These are phyloP conservation scores for Salvia splendens DNA, from an alignment of 257 asterid species.

Conservation along the genomic window DNA sequence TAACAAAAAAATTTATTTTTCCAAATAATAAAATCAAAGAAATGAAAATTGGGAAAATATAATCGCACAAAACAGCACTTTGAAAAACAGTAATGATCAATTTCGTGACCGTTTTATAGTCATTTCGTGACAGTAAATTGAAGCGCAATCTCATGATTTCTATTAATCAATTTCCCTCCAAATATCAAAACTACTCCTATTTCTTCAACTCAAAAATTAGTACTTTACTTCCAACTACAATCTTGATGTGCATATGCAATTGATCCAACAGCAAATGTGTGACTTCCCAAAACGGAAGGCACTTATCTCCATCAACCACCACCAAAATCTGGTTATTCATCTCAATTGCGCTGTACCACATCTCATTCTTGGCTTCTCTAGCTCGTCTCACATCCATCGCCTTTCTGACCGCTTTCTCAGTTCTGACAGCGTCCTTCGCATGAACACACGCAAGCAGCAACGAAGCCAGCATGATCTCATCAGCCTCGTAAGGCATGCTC, in stretches of 20 bases:
- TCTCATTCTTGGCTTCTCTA: slow-evolving; percentile 65
- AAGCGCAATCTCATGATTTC: too few relatives aligned
- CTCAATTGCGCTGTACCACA: slow-evolving; percentile 74
- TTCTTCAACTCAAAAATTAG: too few relatives aligned
- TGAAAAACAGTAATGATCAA: too few relatives aligned
- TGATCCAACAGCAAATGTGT: slow-evolving; percentile 49
- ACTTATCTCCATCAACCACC: slow-evolving; percentile 67
- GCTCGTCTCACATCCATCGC: slow-evolving; percentile 58
- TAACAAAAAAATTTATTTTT: too few relatives aligned
- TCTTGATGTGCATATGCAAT: slow-evolving; percentile 60
- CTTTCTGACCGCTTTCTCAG: slow-evolving; percentile 63
- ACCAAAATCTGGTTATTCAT: slow-evolving; percentile 55
- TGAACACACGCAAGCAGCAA: slow-evolving; percentile 74
- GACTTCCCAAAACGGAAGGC: slow-evolving; percentile 45
- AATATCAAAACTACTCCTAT: too few relatives aligned
- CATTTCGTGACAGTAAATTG: too few relatives aligned
- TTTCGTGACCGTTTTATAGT: too few relatives aligned
- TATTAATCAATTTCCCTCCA: too few relatives aligned
- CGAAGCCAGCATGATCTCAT: slow-evolving; percentile 81
- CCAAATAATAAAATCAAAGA: too few relatives aligned
- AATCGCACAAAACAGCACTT: too few relatives aligned
- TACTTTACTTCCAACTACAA: too few relatives aligned
- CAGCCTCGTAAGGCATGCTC: slow-evolving; percentile 79
- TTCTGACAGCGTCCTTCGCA: slow-evolving; percentile 70
- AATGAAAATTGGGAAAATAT: too few relatives aligned